A percentile compares a stretch with the other conserved stretches of the same genome.
Evolutionary conservation across 768 basidiomycete species (phyloP).

Genomic region (Leccinellum albellum): DNA sequence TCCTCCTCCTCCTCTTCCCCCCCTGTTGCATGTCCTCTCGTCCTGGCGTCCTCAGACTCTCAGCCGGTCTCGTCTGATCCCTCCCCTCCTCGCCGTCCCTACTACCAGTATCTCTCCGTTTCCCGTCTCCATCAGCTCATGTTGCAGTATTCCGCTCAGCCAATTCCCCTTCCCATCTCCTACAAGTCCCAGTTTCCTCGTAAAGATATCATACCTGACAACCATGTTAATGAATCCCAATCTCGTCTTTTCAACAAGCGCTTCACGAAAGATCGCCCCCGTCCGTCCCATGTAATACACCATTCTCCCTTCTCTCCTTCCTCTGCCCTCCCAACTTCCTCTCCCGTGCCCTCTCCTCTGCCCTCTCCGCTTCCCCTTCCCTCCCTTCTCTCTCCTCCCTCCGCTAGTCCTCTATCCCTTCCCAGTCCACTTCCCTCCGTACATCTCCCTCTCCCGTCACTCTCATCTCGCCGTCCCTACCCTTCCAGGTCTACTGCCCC

Average conservation of each 20-base stretch:
- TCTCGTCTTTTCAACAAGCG: slow-evolving; percentile 34
- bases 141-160: slow-evolving; percentile 52
- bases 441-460: slow-evolving; percentile 31
- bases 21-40: slow-evolving; percentile 27
- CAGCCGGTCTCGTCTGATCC: slow-evolving; percentile 55
- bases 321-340: slow-evolving; percentile 3
- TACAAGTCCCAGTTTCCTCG: slow-evolving; percentile 27
- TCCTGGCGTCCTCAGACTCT: slow-evolving; percentile 29
- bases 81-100: slow-evolving; percentile 26
- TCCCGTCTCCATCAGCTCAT: slow-evolving; percentile 39
- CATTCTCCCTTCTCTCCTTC: slow-evolving; percentile 14
- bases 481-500: slow-evolving; percentile 33
- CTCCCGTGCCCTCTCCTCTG: slow-evolving; percentile 23
- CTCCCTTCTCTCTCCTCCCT: slow-evolving; percentile 26
- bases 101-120: slow-evolving; percentile 29
- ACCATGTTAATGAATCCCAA: slow-evolving; percentile 26
- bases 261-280: slow-evolving; percentile 31
- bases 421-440: slow-evolving; percentile 33
- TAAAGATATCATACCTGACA: slow-evolving; percentile 32
- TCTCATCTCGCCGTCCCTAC: slow-evolving; percentile 34
- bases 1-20: not conserved
- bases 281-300: slow-evolving; percentile 9
- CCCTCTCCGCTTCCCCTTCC: slow-evolving; percentile 31
- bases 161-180: slow-evolving; percentile 31
- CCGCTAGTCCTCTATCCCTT: slow-evolving; percentile 32